A percentile compares a stretch with the other conserved stretches of the same genome.
These are phyloP conservation scores for Cordyceps tenuipes DNA, from an alignment of 2,329 filamentous ascomycete genomes.

Conservation along the genomic window DNA sequence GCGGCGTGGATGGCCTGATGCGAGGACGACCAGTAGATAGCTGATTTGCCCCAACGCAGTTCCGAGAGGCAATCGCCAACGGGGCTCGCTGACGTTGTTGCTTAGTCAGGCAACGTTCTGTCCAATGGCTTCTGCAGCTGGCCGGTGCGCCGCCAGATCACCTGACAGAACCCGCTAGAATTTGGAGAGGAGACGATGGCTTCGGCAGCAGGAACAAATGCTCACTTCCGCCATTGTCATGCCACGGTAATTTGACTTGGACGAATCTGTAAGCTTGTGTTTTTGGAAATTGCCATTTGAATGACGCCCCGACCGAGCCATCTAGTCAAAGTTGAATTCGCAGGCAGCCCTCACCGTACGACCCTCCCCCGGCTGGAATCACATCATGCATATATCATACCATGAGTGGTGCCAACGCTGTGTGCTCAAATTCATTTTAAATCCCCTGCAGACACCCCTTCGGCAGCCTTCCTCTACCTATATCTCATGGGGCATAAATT, in stretches of 20 bases:
- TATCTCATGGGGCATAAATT: background rate
- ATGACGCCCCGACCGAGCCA: background rate
- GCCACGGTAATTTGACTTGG: background rate
- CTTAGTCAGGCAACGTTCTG: slow-evolving; percentile 2
- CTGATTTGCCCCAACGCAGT: slow-evolving; percentile 1
- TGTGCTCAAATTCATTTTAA: background rate
- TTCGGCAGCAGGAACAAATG: background rate
- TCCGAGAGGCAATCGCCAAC: slow-evolving; percentile 1
- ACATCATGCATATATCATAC: background rate
- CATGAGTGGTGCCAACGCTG: background rate
- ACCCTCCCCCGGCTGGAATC: background rate
- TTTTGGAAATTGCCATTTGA: background rate
- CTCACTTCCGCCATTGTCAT: background rate
- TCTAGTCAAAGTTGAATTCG: background rate
- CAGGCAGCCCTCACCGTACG: background rate
- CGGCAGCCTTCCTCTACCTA: background rate
- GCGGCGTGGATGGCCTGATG: slow-evolving; percentile 3
- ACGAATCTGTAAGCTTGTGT: background rate
- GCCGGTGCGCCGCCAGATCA: background rate
- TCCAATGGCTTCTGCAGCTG: background rate
- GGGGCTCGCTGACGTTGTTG: background rate
- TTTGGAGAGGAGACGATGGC: background rate
- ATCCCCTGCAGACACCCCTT: background rate
- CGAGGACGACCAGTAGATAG: background rate
- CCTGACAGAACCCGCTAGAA: slow-evolving; percentile 12